Base-by-base conservation (phyloP, 805 yeast genomes). In the Candida arabinofermentans region DNA sequence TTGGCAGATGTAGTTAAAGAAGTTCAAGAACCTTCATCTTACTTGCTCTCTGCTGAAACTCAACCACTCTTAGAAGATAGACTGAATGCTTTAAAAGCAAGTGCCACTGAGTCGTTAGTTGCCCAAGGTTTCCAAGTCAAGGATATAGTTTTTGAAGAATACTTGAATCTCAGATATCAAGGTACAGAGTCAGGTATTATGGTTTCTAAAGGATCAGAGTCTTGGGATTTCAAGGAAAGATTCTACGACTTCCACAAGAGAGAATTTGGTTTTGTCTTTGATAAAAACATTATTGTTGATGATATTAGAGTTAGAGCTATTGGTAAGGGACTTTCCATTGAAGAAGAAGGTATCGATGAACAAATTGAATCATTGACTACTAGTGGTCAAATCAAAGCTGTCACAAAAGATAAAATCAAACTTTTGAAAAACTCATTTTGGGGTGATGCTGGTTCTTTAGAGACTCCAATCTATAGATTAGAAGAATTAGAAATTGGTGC, bases 141-240 rank as follows among this genome's bases (percentile, higher is more conserved):
- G 4, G 64, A 70, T 19, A 71, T 86, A 19, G 58, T 54, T 21
- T 69, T 72, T 41, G 95, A 88, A 54, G 74, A 75, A 34, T 86
- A 74, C 51, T 65, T 89, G 47, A 89, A 89, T 57, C 66, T 89
- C 71, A 73, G 95, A 55, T 90, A 86, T 57, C 78, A 78, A 47
- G 96, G 96, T 8, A 83, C 96, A n/a, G 96, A 90, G 55, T 84
- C 96, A 2, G 81, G 84, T 31, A 65, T 90, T 47, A 83, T 89
- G 85, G 77, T 85, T n/a, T 45, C 53, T 5, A 61, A 55, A 17
- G 58, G 54, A 7, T 39, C 35, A 1, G 37, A 31, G 8, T 5
- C 35, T 9, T 51, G 52, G 52, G 64, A 67, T 22, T 76, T 72
- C 51, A 54, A 59, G 14, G 57, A 63, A 27, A 67, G 69, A 37